Evolutionary conservation across 805 yeast species (phyloP).

Genomic region (Nakazawaea siamensis): DNA sequence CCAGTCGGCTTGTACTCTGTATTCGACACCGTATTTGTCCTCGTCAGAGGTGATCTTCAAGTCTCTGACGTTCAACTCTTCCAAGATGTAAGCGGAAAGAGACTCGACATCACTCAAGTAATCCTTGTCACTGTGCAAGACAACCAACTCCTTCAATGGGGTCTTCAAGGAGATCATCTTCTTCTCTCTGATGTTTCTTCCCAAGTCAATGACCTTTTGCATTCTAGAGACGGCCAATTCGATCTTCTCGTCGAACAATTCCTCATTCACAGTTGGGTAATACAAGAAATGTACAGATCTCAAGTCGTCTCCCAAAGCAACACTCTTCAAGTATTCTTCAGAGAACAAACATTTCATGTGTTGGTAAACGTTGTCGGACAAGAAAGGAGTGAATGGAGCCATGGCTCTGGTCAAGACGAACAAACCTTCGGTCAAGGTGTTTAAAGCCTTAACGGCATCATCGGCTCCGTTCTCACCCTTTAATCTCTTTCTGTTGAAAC

Average conservation of each 20-base stretch:
- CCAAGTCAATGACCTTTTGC: conserved; percentile 95
- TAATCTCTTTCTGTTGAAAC: conserved; percentile 95
- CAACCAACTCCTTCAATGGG: conserved; percentile 82
- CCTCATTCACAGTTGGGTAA: conserved; percentile 81
- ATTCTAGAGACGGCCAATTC: conserved; percentile 88
- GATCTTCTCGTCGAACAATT: conserved; percentile 71
- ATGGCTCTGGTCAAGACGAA: conserved; percentile 86
- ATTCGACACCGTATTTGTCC: conserved; percentile 83
- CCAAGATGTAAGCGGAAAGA: conserved; percentile 70
- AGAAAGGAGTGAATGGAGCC: conserved; percentile 99
- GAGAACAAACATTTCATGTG: conserved; percentile 57
- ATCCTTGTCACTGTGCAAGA: conserved; percentile 67
- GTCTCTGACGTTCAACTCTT: conserved; percentile 90
- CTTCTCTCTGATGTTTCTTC: conserved; percentile 96
- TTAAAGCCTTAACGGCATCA: conserved; percentile 81
- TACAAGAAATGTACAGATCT: conserved; percentile 90
- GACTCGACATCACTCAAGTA: conserved; percentile 75
- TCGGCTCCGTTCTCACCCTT: conserved; percentile 87
- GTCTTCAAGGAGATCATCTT: conserved; percentile 88
- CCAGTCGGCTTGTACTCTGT: conserved; percentile 97
- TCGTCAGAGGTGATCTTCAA: conserved; percentile 85
- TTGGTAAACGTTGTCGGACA: conserved; percentile 84
- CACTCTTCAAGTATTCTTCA: conserved; percentile 39
- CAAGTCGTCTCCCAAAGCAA: conserved; percentile 40
- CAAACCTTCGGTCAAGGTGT: conserved; percentile 84